phyloP scores from a whole-genome alignment of 2,329 filamentous ascomycete species.

The Penicillium polonicum region DNA sequence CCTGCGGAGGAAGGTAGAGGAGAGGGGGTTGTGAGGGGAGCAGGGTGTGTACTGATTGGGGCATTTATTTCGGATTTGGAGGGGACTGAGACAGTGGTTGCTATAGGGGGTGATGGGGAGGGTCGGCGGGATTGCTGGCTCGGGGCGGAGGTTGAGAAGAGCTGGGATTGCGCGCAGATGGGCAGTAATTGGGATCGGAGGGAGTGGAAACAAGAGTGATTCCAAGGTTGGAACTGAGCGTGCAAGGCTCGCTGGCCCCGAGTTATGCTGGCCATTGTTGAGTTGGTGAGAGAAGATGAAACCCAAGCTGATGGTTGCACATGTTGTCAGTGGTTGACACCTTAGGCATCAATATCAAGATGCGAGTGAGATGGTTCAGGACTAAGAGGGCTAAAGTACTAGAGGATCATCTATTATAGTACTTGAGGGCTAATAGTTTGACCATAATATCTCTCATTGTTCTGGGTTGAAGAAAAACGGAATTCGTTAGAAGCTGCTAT shows the following conservation, averaged over 20 bases:
- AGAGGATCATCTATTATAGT: background rate
- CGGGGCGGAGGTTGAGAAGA: conserved; percentile 22
- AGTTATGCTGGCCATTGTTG: conserved; percentile 14
- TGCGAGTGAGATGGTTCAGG: background rate
- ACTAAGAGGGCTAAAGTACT: background rate
- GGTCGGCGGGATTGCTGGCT: conserved; percentile 6
- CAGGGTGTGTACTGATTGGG: conserved; percentile 69
- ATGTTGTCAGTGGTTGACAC: background rate
- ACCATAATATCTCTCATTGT: background rate
- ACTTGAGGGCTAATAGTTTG: background rate
- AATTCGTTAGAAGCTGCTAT: background rate
- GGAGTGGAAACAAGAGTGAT: background rate
- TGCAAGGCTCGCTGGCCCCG: conserved; percentile 11
- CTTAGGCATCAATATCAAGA: conserved; percentile 9
- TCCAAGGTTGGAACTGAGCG: background rate
- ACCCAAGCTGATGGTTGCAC: background rate
- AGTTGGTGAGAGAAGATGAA: background rate
- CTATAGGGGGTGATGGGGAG: conserved; percentile 11
- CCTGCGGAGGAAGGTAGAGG: conserved; percentile 48
- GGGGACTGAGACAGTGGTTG: conserved; percentile 12
- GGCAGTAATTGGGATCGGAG: background rate
- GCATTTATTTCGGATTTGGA: conserved; percentile 59
- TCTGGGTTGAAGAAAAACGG: background rate
- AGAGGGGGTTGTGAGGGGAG: conserved; percentile 63
- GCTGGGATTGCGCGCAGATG: background rate